Evolutionary conservation across 2,329 filamentous ascomycete genomes (phyloP), one percentile per base, ranked within the genome.

Genomic region (Orbilia javanica): DNA sequence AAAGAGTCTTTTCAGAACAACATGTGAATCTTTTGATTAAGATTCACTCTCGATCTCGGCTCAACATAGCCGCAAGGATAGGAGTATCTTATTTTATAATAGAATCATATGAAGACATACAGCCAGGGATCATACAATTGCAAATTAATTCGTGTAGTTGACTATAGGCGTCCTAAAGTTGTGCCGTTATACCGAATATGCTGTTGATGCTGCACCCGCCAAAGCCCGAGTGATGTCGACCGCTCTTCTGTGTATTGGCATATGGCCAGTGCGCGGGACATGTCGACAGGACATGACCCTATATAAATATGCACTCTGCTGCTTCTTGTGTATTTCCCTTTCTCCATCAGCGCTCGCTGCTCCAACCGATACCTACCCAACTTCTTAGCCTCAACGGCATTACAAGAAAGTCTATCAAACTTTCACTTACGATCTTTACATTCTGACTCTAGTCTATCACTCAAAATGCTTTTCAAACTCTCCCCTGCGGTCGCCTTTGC

Each of bases 361-460:
- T 22, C 29, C 7, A 22, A 6, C 15, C 52, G 5, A 7, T 20
- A 13, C n/a, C 52, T 20, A 57, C 22, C 52, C 52, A 57, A 57
- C 52, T 57, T 57, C 29, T 36, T 20, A 57, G 52, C 52, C 52
- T n/a, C 29, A 57, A 57, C 52, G 52, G 52, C 52, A 36, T 36
- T 22, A 11, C 52, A 57, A 36, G 29, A 57, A 57, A 34, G 52
- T 36, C n/a, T 53, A 18, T 22, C 18, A 34, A 57, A 36, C 52
- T 57, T 57, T 36, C 29, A 36, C 8, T 57, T 29, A 57, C 52
- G 29, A 36, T 57, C 29, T 7, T 65, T 48, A 65, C 6, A 31
- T 31, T 64, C 39, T 31, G 27, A 53, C 25, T 20, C 13, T 2
- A 64, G 27, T 20, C 18, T 18, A n/a, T 64, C 25, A 20, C 20